Evolutionary conservation across 202 grass and related monocot species (phyloP).

Genomic region (Elaeis oleifera): DNA sequence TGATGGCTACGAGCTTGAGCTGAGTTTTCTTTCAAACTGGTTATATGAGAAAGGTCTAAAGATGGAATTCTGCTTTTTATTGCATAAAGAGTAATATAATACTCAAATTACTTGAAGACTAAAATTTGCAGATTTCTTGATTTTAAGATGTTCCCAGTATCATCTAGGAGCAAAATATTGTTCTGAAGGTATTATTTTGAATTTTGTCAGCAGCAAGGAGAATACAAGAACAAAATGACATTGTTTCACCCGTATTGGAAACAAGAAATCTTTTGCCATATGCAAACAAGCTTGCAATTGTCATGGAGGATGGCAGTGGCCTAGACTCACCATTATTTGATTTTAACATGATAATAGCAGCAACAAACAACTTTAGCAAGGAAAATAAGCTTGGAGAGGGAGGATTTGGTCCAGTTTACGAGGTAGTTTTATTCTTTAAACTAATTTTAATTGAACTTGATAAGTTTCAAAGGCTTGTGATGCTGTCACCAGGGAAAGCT

Average conservation of each 20-base stretch:
- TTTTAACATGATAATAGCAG: slow-evolving; percentile 37
- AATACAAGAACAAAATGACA: neutral
- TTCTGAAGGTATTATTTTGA: neutral
- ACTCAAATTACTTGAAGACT: too few species aligned
- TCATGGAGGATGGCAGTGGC: slow-evolving; percentile 17
- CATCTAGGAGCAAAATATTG: too few species aligned
- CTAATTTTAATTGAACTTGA: neutral
- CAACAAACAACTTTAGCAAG: slow-evolving; percentile 51
- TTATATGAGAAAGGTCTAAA: too few species aligned
- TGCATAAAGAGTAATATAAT: too few species aligned
- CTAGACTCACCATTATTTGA: slow-evolving; percentile 34
- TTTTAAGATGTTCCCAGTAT: too few species aligned
- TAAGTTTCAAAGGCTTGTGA: slow-evolving; percentile 5
- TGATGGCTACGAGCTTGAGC: too few species aligned
- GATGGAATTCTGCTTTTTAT: too few species aligned
- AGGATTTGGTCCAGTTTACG: slow-evolving; percentile 76
- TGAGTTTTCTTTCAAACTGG: too few species aligned
- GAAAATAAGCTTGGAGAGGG: slow-evolving; percentile 48
- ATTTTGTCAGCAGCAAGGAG: slow-evolving; percentile 6
- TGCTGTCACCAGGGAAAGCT: slow-evolving; percentile 37
- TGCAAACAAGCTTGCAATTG: slow-evolving; percentile 22
- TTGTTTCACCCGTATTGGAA: neutral
- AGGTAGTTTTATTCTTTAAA: slow-evolving; percentile 26
- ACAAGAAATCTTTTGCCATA: slow-evolving; percentile 7
- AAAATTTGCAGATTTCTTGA: too few species aligned